Conservation (phyloP, 352 stramenopile genomes). For the Globisporangium paroecandrum region DNA sequence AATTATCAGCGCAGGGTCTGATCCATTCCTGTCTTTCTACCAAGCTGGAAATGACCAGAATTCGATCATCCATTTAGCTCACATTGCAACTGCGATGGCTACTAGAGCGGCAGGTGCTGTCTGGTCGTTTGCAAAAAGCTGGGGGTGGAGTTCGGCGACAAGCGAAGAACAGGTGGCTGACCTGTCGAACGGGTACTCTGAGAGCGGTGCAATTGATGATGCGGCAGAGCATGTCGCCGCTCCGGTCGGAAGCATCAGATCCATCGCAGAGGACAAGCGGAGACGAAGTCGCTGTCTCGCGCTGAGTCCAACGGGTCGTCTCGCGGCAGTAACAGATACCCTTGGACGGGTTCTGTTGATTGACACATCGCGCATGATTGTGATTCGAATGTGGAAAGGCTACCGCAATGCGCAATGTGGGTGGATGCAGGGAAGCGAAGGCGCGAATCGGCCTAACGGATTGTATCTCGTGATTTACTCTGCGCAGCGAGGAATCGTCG, state of each 20-base stretch:
- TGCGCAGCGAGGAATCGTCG: constrained; percentile 74
- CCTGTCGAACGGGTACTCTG: constrained; percentile 15
- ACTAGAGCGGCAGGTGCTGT: constrained; percentile 68
- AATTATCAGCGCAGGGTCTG: constrained; percentile 59
- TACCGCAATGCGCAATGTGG: constrained; percentile 80
- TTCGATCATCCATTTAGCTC: constrained; percentile 82
- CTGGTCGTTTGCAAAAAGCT: constrained; percentile 84
- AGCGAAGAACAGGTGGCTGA: constrained; percentile 11
- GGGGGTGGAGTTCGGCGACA: constrained; percentile 48
- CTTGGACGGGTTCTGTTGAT: constrained; percentile 73
- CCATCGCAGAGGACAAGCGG: constrained; percentile 56
- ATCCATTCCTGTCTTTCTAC: constrained; percentile 78
- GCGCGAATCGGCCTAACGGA: constrained; percentile 35
- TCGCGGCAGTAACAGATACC: constrained; percentile 72
- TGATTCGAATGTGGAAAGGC: constrained; percentile 87
- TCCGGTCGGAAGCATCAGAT: constrained; percentile 45
- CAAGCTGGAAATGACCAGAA: constrained; percentile 83
- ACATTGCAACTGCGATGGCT: constrained; percentile 80
- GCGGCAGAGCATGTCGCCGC: constrained; percentile 73
- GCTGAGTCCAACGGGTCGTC: constrained; percentile 61
- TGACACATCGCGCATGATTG: constrained; percentile 74
- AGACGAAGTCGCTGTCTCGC: constrained; percentile 59
- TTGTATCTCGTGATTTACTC: constrained; percentile 87
- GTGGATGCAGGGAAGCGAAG: constrained; percentile 77
- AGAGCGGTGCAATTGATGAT: constrained; percentile 34